Base-by-base conservation (phyloP, 2,329 filamentous ascomycete species). In the Phyllosticta citrichinensis region DNA sequence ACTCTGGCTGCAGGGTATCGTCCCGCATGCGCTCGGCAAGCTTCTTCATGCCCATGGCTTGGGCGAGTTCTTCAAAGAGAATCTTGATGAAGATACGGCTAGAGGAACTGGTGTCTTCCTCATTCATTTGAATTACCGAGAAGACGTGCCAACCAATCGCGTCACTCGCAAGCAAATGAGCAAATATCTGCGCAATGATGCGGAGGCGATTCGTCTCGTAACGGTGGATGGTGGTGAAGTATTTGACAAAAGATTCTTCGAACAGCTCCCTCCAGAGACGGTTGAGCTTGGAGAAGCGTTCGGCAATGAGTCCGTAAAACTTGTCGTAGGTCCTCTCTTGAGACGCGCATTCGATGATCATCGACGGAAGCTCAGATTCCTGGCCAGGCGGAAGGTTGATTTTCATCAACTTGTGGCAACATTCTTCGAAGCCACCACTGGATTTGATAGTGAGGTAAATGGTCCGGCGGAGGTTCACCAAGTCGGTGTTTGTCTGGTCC, bases 71-170 rank as follows among this genome's bases (percentile, higher is more conserved):
- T 73, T 97, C 91, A 71, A 99, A 95, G 12, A 99, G 77, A 62
- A 97, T 97, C 79, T 97, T 97, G 80, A 99, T 89, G 71, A 97
- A 99, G 73, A 99, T 97, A 79, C 94, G 90, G 67, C 90, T 96
- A 64, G 91, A 94, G 1, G 91, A 93, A 0, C 93, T 99, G 0
- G 94, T 99, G 69, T 99, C 94, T 62, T 97, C 93, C 73, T 99
- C 92, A 70, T 94, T 99, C 57, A 99, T 78, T 71, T 92, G 92
- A 63, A 99, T 85, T 60, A 87, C 82, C 0, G 87, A 89, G 55
- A 99, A 75, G 22, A 90, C 87, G 70, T 97, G 90, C 94, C 94
- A 97, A 62, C 89, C 89, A 62, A 99, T 87, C 20, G 90, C 90
- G 70, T 97, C 91, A 10, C 87, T 89, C 55, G 89, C 87, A 57